These are phyloP conservation scores for Coemansia umbellata DNA, from an alignment of 192 early-diverging fungal species.

Conservation along the genomic window DNA sequence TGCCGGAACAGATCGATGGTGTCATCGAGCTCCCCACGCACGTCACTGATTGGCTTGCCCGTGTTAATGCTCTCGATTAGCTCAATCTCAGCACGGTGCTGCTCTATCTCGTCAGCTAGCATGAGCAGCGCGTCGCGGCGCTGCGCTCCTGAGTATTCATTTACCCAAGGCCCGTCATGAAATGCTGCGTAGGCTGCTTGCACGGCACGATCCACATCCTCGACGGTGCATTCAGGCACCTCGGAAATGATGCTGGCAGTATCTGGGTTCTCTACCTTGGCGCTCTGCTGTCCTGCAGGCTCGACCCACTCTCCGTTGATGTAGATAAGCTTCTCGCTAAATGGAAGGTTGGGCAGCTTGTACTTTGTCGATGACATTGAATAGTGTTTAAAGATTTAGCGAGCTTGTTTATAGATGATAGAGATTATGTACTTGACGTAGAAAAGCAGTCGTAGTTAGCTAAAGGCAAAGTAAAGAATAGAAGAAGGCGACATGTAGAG, in stretches of 20 bases:
- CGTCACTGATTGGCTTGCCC: conserved; percentile 53
- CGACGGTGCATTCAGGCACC: conserved; percentile 36
- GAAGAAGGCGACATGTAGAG: no score
- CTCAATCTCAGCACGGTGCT: conserved; percentile 36
- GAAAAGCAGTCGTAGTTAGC: no score
- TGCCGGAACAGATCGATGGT: conserved; percentile 47
- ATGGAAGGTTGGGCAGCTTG: conserved; percentile 27
- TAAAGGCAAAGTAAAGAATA: neutral
- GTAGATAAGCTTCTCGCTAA: conserved; percentile 33
- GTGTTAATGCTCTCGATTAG: conserved; percentile 51
- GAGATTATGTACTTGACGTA: no score
- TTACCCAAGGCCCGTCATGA: conserved; percentile 44
- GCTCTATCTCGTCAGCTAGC: conserved; percentile 41
- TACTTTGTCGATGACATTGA: neutral
- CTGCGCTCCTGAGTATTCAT: conserved; percentile 47
- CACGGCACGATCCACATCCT: conserved; percentile 41
- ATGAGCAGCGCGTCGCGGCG: conserved; percentile 51
- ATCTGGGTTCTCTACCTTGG: conserved; percentile 40
- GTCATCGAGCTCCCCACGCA: conserved; percentile 50
- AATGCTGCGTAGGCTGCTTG: conserved; percentile 44
- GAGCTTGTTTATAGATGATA: no score
- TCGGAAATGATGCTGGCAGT: conserved; percentile 30
- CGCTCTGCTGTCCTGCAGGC: neutral
- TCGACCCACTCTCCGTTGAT: conserved; percentile 32
- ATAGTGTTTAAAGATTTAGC: no score